Percentiles rank a stretch among this genome's conserved stretches.
These are phyloP conservation scores for Colletotrichum shisoi DNA, from an alignment of 2,329 filamentous ascomycete species.

Conservation along the genomic window DNA sequence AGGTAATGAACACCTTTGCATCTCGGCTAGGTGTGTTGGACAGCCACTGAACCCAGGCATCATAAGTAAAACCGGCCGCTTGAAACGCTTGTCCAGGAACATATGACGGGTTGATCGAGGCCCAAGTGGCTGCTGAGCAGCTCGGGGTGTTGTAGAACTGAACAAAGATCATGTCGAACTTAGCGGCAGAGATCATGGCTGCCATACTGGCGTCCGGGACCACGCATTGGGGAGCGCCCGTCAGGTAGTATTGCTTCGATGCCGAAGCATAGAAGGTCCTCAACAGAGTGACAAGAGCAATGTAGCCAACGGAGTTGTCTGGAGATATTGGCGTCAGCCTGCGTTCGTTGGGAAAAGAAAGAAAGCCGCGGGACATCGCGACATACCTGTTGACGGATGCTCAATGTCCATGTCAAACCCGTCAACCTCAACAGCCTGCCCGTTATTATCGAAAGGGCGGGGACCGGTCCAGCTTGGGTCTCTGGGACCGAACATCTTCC, in stretches of 20 bases:
- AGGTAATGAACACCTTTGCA: constrained; percentile 46
- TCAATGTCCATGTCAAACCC: constrained; percentile 49
- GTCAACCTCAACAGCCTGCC: constrained; percentile 45
- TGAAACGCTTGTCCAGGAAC: constrained; percentile 39
- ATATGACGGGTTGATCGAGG: constrained; percentile 43
- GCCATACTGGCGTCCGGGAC: constrained; percentile 51
- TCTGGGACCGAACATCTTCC: constrained; percentile 53
- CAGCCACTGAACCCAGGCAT: constrained; percentile 45
- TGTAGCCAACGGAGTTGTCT: constrained; percentile 46
- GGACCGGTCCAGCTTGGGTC: constrained; percentile 46
- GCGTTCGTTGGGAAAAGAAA: too few species aligned
- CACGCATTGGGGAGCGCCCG: constrained; percentile 57
- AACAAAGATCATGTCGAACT: constrained; percentile 55
- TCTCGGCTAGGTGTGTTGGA: constrained; percentile 42
- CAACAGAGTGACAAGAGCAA: constrained; percentile 43
- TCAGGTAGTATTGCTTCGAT: constrained; percentile 52
- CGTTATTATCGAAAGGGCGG: constrained; percentile 38
- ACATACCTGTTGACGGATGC: constrained; percentile 42
- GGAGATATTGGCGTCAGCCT: constrained; percentile 3
- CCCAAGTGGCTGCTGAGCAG: constrained; percentile 48
- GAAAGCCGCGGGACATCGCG: too few species aligned
- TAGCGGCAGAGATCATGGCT: constrained; percentile 50
- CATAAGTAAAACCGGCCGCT: constrained; percentile 45
- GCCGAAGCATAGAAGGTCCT: constrained; percentile 42
- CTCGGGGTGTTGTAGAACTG: constrained; percentile 59